Percentiles rank a stretch among this genome's conserved stretches.
phyloP scores from a whole-genome alignment of 192 early-diverging fungal species.

The Umbelopsis sp. region DNA sequence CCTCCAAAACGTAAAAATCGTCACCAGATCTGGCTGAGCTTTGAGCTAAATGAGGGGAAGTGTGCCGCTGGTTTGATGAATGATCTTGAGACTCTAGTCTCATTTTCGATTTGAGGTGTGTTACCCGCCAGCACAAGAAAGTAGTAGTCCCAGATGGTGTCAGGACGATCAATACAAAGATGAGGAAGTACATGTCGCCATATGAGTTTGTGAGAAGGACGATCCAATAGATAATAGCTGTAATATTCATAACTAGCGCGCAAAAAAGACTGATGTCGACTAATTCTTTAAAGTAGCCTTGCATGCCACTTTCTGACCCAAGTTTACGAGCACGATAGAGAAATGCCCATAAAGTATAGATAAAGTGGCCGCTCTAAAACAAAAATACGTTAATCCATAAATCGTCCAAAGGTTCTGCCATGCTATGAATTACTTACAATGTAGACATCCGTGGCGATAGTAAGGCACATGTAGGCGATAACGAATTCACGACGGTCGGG shows the following conservation, averaged over 20 bases:
- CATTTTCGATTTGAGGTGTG: conserved; percentile 8
- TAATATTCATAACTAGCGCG: conserved; percentile 9
- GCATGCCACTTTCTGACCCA: conserved; percentile 18
- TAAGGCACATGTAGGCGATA: conserved; percentile 18
- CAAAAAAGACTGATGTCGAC: conserved; percentile 13
- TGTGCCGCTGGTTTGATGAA: background rate
- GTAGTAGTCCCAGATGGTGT: conserved; percentile 19
- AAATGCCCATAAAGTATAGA: conserved; percentile 10
- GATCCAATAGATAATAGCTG: conserved; percentile 17
- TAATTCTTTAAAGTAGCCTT: conserved; percentile 18
- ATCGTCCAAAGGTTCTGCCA: no score
- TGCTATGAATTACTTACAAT: background rate
- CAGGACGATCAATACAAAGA: conserved; percentile 16
- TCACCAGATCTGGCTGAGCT: background rate
- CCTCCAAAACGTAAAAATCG: conserved; percentile 16
- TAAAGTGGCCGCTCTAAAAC: conserved; percentile 6
- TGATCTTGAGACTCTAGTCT: background rate
- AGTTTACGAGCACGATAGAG: conserved; percentile 14
- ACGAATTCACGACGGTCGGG: conserved; percentile 11
- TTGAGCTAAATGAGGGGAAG: conserved; percentile 12
- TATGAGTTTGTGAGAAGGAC: conserved; percentile 9
- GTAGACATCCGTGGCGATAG: conserved; percentile 16
- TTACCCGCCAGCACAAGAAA: conserved; percentile 10
- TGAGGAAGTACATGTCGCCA: conserved; percentile 17
- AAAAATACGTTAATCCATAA: background rate